phyloP scores from a whole-genome alignment of 208 protist genomes.

The Crithidia sp. region DNA sequence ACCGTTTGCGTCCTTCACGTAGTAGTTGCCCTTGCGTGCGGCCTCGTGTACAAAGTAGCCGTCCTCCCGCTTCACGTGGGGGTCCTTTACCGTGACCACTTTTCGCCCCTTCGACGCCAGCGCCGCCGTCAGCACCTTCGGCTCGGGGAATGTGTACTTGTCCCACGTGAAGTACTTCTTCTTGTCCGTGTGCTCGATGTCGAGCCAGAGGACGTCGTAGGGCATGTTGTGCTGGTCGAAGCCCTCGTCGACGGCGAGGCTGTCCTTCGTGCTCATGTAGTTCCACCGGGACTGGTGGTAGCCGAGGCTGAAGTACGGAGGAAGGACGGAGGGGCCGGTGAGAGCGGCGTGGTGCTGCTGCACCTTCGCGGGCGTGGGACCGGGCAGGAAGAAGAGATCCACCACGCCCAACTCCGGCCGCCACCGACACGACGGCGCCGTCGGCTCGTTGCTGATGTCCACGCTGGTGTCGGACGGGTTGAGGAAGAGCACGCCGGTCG shows the following conservation, averaged over 20 bases:
- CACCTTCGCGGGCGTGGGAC: conserved; percentile 87
- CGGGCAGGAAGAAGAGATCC: conserved; percentile 97
- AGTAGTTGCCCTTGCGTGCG: conserved; percentile 74
- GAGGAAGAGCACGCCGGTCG: conserved; percentile 94
- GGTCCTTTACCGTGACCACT: conserved; percentile 98
- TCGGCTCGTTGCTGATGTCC: conserved; percentile 9
- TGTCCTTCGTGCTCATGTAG: conserved; percentile 95
- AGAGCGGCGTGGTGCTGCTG: conserved; percentile 93
- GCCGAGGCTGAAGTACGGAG: conserved; percentile 96
- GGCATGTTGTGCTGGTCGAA: conserved; percentile 97
- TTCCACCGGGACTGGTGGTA: conserved; percentile 99
- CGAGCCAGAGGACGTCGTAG: conserved; percentile 99
- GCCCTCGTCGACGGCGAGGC: conserved; percentile 84
- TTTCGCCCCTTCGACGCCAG: conserved; percentile 93
- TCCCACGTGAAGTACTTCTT: conserved; percentile 99
- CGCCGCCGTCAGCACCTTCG: conserved; percentile 84
- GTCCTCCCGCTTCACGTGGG: conserved; percentile 95
- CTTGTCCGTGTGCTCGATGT: conserved; percentile 99
- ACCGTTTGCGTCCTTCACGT: conserved; percentile 84
- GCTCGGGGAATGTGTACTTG: conserved; percentile 93
- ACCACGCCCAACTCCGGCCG: conserved; percentile 92
- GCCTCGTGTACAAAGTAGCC: conserved; percentile 89
- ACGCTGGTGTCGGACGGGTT: conserved; percentile 93
- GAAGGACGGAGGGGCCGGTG: conserved; percentile 94
- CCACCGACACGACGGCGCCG: conserved; percentile 85